A percentile compares a stretch with the other conserved stretches of the same genome.
Evolutionary conservation across 2,329 filamentous ascomycete species (phyloP).

Genomic region (Talaromyces sp.): DNA sequence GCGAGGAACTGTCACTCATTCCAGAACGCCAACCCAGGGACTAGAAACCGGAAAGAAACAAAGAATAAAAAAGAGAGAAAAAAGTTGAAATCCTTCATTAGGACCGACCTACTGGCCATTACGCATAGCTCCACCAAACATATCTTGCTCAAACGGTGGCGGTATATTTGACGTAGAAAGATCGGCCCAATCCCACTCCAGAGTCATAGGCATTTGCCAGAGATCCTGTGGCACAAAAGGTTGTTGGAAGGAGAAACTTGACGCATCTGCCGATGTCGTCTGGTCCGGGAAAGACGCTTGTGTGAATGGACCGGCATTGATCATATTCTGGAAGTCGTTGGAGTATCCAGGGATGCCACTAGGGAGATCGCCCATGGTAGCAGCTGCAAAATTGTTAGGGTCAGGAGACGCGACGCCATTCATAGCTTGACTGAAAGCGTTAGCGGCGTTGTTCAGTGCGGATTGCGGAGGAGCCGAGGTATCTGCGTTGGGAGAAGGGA

Average conservation of each 20-base stretch:
- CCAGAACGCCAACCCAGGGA: not conserved
- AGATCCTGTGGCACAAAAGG: conserved; percentile 88
- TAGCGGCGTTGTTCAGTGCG: not conserved
- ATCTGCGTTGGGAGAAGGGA: not conserved
- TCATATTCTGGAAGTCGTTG: conserved; percentile 32
- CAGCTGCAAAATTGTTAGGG: conserved; percentile 18
- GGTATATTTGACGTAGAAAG: conserved; percentile 33
- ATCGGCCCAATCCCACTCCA: conserved; percentile 79
- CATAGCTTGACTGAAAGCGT: not conserved
- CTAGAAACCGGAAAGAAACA: not conserved
- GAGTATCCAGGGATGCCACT: conserved; percentile 24
- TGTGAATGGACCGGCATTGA: conserved; percentile 27
- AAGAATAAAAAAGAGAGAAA: not conserved
- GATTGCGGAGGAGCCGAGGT: not conserved
- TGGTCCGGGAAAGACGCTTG: conserved; percentile 28
- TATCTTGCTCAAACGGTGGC: conserved; percentile 21
- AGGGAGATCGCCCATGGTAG: conserved; percentile 19
- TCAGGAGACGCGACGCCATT: conserved; percentile 9
- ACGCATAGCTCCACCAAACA: conserved; percentile 18
- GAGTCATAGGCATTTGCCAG: conserved; percentile 91
- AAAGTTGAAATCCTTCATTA: not conserved
- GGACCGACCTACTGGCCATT: conserved; percentile 9
- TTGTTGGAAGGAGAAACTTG: conserved; percentile 49
- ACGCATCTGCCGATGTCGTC: conserved; percentile 8
- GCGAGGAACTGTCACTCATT: not conserved